Percentiles rank a stretch among this genome's conserved stretches.
Evolutionary conservation across 768 basidiomycete species (phyloP).

Genomic region (Favolaschia claudopus): DNA sequence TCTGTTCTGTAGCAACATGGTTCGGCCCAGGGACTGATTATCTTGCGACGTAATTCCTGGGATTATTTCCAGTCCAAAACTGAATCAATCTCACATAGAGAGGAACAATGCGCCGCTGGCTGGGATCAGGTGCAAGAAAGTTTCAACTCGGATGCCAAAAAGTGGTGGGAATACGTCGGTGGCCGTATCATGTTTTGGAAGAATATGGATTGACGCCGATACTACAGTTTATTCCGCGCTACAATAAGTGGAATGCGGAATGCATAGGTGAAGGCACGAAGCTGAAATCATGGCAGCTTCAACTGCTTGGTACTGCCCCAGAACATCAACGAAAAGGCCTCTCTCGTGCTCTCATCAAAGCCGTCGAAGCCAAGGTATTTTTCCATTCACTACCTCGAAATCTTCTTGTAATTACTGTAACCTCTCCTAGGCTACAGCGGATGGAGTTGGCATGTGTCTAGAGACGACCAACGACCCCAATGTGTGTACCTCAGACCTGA

Average conservation of each 20-base stretch:
- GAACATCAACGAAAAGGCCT: constrained; percentile 22
- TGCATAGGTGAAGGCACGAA: constrained; percentile 14
- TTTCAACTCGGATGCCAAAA: constrained; percentile 15
- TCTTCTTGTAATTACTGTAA: background rate
- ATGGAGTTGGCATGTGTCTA: constrained; percentile 11
- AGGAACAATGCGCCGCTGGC: constrained; percentile 23
- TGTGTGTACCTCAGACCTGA: constrained; percentile 8
- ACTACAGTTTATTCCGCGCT: constrained; percentile 7
- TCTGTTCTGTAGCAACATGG: constrained; percentile 25
- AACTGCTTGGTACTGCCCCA: constrained; percentile 19
- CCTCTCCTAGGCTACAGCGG: constrained; percentile 3
- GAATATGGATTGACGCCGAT: background rate
- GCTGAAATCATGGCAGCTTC: constrained; percentile 17
- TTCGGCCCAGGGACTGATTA: constrained; percentile 17
- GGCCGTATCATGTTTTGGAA: background rate
- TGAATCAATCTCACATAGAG: background rate
- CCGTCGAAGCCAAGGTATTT: constrained; percentile 13
- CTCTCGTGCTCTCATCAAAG: constrained; percentile 18
- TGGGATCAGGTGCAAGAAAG: constrained; percentile 1
- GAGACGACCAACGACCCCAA: constrained; percentile 21
- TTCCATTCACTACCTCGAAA: background rate
- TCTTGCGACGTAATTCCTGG: constrained; percentile 14
- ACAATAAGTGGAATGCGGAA: background rate
- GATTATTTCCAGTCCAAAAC: background rate
- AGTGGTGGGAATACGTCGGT: constrained; percentile 25